Evolutionary conservation across 257 asterid species (phyloP).

Genomic region (Gentiana straminea): DNA sequence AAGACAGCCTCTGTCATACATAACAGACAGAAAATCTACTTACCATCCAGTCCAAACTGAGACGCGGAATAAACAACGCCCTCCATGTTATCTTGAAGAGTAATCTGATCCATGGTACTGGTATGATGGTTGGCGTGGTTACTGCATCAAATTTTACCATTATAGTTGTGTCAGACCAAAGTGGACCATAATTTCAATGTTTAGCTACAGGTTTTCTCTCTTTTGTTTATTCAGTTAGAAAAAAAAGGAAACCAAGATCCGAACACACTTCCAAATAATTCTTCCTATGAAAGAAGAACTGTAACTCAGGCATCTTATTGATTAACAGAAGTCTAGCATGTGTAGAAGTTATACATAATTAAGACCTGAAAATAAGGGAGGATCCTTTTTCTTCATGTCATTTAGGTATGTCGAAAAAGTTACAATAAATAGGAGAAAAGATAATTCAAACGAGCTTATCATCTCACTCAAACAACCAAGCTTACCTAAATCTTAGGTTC

Average conservation of each 20-base stretch:
- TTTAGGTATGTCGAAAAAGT: too few relatives aligned
- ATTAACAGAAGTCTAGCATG: too few relatives aligned
- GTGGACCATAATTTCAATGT: not conserved
- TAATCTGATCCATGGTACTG: constrained; percentile 96
- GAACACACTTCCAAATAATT: not conserved
- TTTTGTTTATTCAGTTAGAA: not conserved
- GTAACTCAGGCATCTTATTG: not conserved
- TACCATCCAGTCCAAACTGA: constrained; percentile 96
- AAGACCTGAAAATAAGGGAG: too few relatives aligned
- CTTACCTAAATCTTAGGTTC: too few relatives aligned
- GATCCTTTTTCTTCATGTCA: too few relatives aligned
- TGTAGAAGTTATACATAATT: too few relatives aligned
- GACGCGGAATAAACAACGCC: constrained; percentile 76
- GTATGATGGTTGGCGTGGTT: constrained; percentile 88
- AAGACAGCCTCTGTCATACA: not conserved
- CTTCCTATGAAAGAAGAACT: not conserved
- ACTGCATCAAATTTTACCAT: constrained; percentile 42
- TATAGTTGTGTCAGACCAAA: constrained; percentile 10
- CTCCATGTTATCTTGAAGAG: constrained; percentile 89
- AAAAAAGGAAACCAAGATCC: not conserved
- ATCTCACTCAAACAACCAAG: too few relatives aligned
- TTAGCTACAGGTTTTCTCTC: not conserved
- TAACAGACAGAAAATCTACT: constrained; percentile 20
- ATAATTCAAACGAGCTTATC: too few relatives aligned
- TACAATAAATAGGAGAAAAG: too few relatives aligned